Evolutionary conservation across 1,284 basidiomycete species (phyloP), one percentile per base, ranked within the genome.

Genomic region (Melampsora abietis-canadensis): DNA sequence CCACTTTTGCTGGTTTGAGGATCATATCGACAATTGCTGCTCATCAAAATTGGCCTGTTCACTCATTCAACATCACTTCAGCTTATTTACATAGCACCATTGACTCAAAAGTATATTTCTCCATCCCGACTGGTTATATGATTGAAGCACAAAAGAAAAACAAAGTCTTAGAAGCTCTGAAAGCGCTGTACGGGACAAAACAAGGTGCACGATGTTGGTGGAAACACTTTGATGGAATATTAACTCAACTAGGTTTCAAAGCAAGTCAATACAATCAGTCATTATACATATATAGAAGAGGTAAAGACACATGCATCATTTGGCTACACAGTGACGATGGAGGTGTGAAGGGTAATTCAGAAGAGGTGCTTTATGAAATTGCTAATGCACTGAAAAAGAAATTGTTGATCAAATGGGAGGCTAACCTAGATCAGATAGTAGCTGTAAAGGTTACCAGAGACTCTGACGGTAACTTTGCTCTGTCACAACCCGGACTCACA

Each of bases 321-420:
- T 68, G 48, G 51, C 46, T 68, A 21, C 66, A 68, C 40, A n/a
- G 57, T 37, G 66, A 68, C n/a, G 54, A 68, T 68, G 66, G 51
- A 4, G 1, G 60, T 2, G 4, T 69, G 2, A 48, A 27, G 8
- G 59, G 57, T 5, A 62, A 21, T 15, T 62, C 59, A 12, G 4
- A 44, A 4, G 1, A 14, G 4, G 31, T 68, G 2, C 8, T 69
- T 1, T 14, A 0, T 10, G 2, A 17, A 5, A 10, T 61, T 2
- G 21, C n/a, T 14, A 15, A 19, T 1, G 21, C 34, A 17, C 37
- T 69, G 14, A 59, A 31, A 2, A 8, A 8, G 5, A 5, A 46
- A 44, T 21, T 69, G 34, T 40, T 61, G 44, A 19, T 69, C 3
- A 69, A 62, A 47, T 69, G 68, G 68, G 57, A 61, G 14, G 1